Evolutionary conservation across 192 early-diverging fungal genomes (phyloP).

Genomic region (Podila horticola): DNA sequence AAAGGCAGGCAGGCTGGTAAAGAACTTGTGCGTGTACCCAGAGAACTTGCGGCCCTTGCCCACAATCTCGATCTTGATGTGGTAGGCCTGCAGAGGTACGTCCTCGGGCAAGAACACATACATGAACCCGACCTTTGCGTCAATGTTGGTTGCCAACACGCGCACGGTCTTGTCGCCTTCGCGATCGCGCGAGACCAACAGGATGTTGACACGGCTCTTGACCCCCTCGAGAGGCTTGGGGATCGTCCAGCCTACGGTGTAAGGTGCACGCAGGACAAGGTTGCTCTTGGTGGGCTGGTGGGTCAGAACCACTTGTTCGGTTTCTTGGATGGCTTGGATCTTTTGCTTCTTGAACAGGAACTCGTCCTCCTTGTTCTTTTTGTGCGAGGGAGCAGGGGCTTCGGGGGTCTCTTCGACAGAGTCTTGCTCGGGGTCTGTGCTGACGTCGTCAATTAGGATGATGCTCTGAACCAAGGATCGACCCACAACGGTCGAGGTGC

Average conservation of each 20-base stretch:
- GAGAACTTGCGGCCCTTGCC: slow-evolving; percentile 52
- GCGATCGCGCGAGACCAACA: slow-evolving; percentile 12
- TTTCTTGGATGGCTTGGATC: slow-evolving; percentile 17
- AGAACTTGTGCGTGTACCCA: slow-evolving; percentile 37
- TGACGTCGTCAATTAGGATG: slow-evolving; percentile 25
- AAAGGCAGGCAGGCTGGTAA: slow-evolving; percentile 44
- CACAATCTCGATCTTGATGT: slow-evolving; percentile 50
- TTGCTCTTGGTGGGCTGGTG: slow-evolving; percentile 31
- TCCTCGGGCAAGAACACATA: slow-evolving; percentile 45
- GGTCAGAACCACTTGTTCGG: slow-evolving; percentile 30
- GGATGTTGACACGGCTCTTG: slow-evolving; percentile 35
- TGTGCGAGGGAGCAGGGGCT: neutral
- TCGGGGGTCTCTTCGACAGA: neutral
- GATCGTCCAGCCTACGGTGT: slow-evolving; percentile 50
- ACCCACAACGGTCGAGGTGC: slow-evolving; percentile 37
- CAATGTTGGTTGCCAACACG: slow-evolving; percentile 32
- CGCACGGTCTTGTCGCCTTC: slow-evolving; percentile 7
- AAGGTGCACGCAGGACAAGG: slow-evolving; percentile 41
- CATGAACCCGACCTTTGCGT: slow-evolving; percentile 37
- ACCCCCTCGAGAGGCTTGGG: slow-evolving; percentile 39
- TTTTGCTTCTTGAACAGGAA: slow-evolving; percentile 13
- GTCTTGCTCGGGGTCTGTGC: slow-evolving; percentile 26
- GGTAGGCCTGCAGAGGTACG: slow-evolving; percentile 20
- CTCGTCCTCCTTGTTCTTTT: slow-evolving; percentile 6
- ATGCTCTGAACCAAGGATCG: slow-evolving; percentile 38